phyloP scores from a whole-genome alignment of 805 yeast species.

The Candida ascalaphidarum region DNA sequence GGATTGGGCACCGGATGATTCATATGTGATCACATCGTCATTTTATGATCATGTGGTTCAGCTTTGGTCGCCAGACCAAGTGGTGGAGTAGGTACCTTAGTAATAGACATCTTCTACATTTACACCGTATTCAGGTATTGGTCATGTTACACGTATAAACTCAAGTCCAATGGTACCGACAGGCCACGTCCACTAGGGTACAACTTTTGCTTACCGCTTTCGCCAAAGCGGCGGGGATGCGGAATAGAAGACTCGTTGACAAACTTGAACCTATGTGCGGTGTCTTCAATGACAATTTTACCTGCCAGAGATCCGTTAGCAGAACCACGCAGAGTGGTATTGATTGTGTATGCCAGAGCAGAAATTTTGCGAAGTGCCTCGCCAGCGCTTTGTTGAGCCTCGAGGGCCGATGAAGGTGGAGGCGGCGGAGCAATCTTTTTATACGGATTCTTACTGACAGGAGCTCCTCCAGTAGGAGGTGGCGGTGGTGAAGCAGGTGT shows the following conservation, averaged over 20 bases:
- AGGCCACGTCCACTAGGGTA: conserved; percentile 96
- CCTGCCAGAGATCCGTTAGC: conserved; percentile 3
- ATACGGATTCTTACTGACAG: conserved; percentile 3
- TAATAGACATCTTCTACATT: too few species aligned
- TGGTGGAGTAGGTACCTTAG: too few species aligned
- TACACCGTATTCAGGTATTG: too few species aligned
- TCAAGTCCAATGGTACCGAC: conserved; percentile 75
- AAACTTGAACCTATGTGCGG: conserved; percentile 51
- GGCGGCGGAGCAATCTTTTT: conserved; percentile 13
- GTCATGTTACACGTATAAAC: conserved; percentile 4
- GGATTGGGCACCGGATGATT: conserved; percentile 58
- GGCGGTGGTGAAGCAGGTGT: conserved; percentile 5
- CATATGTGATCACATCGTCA: conserved; percentile 68
- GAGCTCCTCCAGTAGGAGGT: conserved; percentile 12
- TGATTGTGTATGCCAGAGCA: conserved; percentile 58
- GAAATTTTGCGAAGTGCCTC: conserved; percentile 50
- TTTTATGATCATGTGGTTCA: conserved; percentile 84
- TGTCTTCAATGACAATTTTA: conserved; percentile 53
- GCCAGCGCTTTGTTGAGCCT: conserved; percentile 39
- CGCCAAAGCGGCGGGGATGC: conserved; percentile 74
- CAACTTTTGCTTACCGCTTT: conserved; percentile 48
- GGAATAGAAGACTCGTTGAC: conserved; percentile 65
- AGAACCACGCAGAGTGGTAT: conserved; percentile 19
- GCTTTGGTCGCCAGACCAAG: conserved; percentile 43
- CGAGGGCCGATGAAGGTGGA: conserved; percentile 18